Conservation (phyloP, 805 yeast genomes). For the Blastobotrys attinorum region DNA sequence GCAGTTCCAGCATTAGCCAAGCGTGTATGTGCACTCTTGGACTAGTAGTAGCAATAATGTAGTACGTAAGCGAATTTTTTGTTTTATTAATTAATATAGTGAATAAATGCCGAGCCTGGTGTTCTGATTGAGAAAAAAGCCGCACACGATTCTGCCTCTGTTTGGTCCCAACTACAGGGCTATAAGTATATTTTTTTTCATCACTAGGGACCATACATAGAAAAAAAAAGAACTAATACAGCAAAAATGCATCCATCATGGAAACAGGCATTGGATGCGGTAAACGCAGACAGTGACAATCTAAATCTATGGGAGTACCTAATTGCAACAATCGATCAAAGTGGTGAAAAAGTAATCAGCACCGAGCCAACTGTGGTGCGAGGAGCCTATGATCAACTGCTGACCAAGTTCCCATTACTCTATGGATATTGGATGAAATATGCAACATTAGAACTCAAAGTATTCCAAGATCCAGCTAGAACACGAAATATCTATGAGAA, state of each 20-base stretch:
- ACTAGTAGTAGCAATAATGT: not conserved
- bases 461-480: slow-evolving; percentile 16
- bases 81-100: not conserved
- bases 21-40: slow-evolving; percentile 16
- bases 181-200: too few species aligned
- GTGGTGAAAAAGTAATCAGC: not conserved
- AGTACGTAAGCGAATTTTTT: not conserved
- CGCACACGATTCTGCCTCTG: too few species aligned
- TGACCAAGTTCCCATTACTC: slow-evolving; percentile 31
- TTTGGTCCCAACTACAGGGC: too few species aligned
- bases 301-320: slow-evolving; percentile 15
- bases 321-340: slow-evolving; percentile 4
- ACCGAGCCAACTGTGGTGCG: not conserved
- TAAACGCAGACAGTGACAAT: slow-evolving; percentile 11
- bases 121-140: too few species aligned
- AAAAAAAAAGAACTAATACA: too few species aligned
- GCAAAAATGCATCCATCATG: too few species aligned
- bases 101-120: too few species aligned
- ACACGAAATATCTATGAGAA: slow-evolving; percentile 25
- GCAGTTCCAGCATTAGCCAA: slow-evolving; percentile 32
- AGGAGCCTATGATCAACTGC: slow-evolving; percentile 21
- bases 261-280: slow-evolving; percentile 11
- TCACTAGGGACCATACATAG: too few species aligned
- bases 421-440: slow-evolving; percentile 37
- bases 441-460: slow-evolving; percentile 23